Evolutionary conservation across 192 early-diverging fungal species (phyloP).

Genomic region (Mortierella antarctica): DNA sequence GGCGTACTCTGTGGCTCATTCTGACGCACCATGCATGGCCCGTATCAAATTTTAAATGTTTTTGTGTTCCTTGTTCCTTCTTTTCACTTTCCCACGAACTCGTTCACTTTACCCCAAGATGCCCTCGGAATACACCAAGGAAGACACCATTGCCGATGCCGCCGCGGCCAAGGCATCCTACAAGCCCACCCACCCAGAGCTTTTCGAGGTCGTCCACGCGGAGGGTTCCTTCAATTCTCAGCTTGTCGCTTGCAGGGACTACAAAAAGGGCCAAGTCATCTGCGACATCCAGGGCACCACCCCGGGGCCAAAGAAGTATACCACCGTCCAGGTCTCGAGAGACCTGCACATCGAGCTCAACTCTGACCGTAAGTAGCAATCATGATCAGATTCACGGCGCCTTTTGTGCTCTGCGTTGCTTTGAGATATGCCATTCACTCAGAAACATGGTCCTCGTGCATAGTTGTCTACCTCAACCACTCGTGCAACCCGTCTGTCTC

Average conservation of each 20-base stretch:
- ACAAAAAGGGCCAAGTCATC: constrained; percentile 48
- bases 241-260: constrained; percentile 51
- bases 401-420: neutral
- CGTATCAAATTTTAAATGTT: too few relatives aligned
- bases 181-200: constrained; percentile 47
- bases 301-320: constrained; percentile 60
- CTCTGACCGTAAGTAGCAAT: constrained; percentile 52
- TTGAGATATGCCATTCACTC: neutral
- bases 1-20: too few relatives aligned
- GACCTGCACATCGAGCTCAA: constrained; percentile 63
- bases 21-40: too few relatives aligned
- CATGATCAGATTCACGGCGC: too few relatives aligned
- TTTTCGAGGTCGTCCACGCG: constrained; percentile 49
- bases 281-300: constrained; percentile 56
- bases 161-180: constrained; percentile 23
- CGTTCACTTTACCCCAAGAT: neutral
- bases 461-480: constrained; percentile 59
- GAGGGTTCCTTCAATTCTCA: constrained; percentile 56
- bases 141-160: constrained; percentile 30
- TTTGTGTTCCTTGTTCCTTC: too few relatives aligned
- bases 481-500: constrained; percentile 54
- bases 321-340: constrained; percentile 59
- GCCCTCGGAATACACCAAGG: constrained; percentile 16
- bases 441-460: neutral
- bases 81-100: too few relatives aligned